phyloP scores from a whole-genome alignment of 176 grass and related monocot genomes.

The Carex pumila region DNA sequence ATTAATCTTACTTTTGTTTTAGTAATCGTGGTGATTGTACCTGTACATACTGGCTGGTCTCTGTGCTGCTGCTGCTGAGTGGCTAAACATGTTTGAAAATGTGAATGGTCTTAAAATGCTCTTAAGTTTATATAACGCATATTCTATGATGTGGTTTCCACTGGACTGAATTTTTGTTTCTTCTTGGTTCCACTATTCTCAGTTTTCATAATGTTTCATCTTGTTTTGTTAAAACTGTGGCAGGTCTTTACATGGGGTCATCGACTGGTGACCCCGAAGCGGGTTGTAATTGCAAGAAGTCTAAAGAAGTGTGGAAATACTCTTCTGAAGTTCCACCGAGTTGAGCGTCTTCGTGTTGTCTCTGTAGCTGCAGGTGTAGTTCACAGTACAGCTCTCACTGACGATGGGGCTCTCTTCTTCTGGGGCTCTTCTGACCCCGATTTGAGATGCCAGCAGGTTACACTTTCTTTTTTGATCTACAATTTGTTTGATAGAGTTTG shows the following conservation, averaged over 20 bases:
- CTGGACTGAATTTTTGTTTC: not conserved
- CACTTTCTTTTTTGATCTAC: slow-evolving; percentile 17
- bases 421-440: slow-evolving; percentile 93
- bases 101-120: not conserved
- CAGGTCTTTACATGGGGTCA: slow-evolving; percentile 98
- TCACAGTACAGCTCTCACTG: slow-evolving; percentile 76
- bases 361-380: slow-evolving; percentile 72
- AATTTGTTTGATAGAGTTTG: not conserved
- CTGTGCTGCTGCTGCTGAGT: not conserved
- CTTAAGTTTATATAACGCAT: not conserved
- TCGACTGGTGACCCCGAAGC: slow-evolving; percentile 80
- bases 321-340: slow-evolving; percentile 86
- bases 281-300: slow-evolving; percentile 74
- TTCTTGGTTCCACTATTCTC: not conserved
- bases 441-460: slow-evolving; percentile 93
- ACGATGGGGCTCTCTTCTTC: slow-evolving; percentile 87
- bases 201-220: not conserved
- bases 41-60: not conserved
- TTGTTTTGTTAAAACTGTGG: not conserved
- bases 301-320: slow-evolving; percentile 84
- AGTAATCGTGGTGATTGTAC: not conserved
- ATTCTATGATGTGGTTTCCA: not conserved
- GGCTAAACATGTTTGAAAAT: not conserved
- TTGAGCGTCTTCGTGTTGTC: slow-evolving; percentile 80
- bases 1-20: not conserved